These are phyloP conservation scores for Arthrobotrys entomopaga DNA, from an alignment of 2,329 filamentous ascomycete species.

Conservation along the genomic window DNA sequence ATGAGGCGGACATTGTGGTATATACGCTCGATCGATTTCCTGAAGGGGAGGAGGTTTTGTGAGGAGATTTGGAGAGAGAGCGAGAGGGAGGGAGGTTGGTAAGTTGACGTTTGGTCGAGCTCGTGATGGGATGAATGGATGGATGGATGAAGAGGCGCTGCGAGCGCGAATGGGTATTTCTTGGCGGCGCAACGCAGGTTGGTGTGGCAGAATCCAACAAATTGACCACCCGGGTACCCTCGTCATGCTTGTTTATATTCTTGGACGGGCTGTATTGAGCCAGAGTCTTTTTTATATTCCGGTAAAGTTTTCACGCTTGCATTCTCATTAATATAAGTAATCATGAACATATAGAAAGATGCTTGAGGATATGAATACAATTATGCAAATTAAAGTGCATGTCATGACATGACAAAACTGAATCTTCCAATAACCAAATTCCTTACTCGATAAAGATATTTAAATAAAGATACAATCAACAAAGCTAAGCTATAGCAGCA, in stretches of 20 bases:
- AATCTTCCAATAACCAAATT: neutral
- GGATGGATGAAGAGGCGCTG: neutral
- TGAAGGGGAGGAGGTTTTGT: constrained; percentile 9
- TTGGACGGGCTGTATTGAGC: too few relatives aligned
- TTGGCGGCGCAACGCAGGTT: constrained; percentile 2
- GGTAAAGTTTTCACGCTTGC: too few relatives aligned
- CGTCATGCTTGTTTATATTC: too few relatives aligned
- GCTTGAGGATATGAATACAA: too few relatives aligned
- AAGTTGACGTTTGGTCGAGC: neutral
- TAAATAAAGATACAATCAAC: neutral
- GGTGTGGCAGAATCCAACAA: too few relatives aligned
- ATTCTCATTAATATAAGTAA: too few relatives aligned
- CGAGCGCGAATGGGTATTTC: neutral
- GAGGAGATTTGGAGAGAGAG: neutral
- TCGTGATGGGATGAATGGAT: constrained; percentile 20
- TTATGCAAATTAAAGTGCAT: too few relatives aligned
- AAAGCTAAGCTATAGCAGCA: constrained; percentile 5
- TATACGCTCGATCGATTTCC: neutral
- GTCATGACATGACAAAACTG: too few relatives aligned
- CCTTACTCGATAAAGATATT: neutral
- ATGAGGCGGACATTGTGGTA: constrained; percentile 40
- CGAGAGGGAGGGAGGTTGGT: too few relatives aligned
- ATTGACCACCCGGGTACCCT: too few relatives aligned
- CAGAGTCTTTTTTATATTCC: too few relatives aligned
- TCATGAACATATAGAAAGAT: too few relatives aligned